These are phyloP conservation scores for Tylopilus vinaceipallidus DNA, from an alignment of 768 basidiomycete genomes.

Conservation along the genomic window DNA sequence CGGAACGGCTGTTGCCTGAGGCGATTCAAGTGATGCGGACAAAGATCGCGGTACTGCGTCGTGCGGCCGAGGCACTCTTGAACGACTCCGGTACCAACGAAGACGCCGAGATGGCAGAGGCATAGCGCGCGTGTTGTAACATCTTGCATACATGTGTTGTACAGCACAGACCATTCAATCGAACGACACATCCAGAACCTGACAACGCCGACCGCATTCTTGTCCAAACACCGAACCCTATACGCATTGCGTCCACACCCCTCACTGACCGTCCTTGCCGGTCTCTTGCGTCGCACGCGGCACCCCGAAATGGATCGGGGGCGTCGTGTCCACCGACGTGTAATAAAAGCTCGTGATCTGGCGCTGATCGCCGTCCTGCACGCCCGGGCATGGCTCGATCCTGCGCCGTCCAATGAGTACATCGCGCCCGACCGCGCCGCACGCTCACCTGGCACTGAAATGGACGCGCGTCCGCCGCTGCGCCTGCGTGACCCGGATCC, in stretches of 20 bases:
- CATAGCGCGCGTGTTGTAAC: conserved; percentile 14
- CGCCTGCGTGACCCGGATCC: conserved; percentile 40
- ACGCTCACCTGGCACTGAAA: conserved; percentile 42
- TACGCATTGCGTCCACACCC: neutral
- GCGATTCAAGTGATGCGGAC: conserved; percentile 77
- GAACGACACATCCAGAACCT: neutral
- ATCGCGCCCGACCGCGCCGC: neutral
- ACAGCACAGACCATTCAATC: neutral
- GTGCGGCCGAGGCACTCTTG: conserved; percentile 58
- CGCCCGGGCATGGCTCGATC: conserved; percentile 23
- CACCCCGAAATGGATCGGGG: conserved; percentile 33
- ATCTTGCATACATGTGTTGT: conserved; percentile 5
- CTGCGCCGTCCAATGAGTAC: conserved; percentile 7
- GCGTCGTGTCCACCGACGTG: conserved; percentile 30
- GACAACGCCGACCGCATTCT: no score
- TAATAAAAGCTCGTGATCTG: conserved; percentile 37
- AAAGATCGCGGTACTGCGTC: conserved; percentile 64
- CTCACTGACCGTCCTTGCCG: conserved; percentile 9
- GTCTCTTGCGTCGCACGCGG: conserved; percentile 10
- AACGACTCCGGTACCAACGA: conserved; percentile 39
- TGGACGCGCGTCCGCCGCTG: conserved; percentile 31
- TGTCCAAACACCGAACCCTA: neutral
- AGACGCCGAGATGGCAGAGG: conserved; percentile 57
- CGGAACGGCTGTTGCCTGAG: conserved; percentile 79
- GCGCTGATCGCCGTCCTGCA: conserved; percentile 18